Base-by-base conservation (phyloP, 345 rosid genomes). In the Salix caprea region DNA sequence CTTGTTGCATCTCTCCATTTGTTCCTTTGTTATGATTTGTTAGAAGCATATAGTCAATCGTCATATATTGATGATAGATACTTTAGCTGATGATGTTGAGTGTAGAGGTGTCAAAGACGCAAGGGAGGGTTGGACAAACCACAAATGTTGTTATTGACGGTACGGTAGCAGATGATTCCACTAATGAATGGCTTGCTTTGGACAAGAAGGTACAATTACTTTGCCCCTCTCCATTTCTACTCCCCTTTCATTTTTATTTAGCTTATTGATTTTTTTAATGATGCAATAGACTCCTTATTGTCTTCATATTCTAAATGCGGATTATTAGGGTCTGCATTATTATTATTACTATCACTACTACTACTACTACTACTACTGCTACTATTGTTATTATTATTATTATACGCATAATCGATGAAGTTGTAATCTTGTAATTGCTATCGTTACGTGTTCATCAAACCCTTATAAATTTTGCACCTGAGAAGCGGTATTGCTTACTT, bases 71-170 rank as follows among this genome's bases (percentile, higher is more conserved):
- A 72, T 56, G 50, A 46, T 46, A 26, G 6, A 36, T 30, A 14
- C 40, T 76, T 69, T 30, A 50, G 77, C 66, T 72, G 39, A 30
- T 54, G 75, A 37, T 74, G 54, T 82, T 64, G 71, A 61, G 30
- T 72, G 21, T 84, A 96, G 99, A 93, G 91, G 94, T 96, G 64
- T 96, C 99, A 26, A 96, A 85, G 88, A 82, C 92, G 3, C 97
- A 96, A 80, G 98, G 97, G 69, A 93, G 98, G 83, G 86, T 96
- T 79, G 95, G 99, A 39, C 94, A 96, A 82, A 93, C 99, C 1
- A 96, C 99, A 26, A 93, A 96, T 79, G 87, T 96, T 34, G 87
- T 96, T 34, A 93, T 93, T 68, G 99, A 97, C 36, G 99, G 99
- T 52, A 93, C 98, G 1, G 98, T 96, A 4, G 82, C 90, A 9